phyloP scores from a whole-genome alignment of 768 basidiomycete genomes.

The Termitomyces titanicus region DNA sequence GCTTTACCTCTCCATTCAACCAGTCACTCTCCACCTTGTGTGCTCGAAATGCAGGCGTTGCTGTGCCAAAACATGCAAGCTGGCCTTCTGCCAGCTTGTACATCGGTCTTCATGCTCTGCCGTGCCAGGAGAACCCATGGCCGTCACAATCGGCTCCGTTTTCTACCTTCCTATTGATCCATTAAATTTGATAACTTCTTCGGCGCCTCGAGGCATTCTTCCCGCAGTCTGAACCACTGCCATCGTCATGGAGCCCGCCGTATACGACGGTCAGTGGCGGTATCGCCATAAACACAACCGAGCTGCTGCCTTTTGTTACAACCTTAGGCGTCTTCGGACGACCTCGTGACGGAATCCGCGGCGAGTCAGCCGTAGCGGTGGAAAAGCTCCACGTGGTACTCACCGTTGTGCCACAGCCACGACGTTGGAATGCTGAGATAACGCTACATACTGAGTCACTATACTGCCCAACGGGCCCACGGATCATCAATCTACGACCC shows the following conservation, averaged over 20 bases:
- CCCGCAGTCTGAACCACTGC: background rate
- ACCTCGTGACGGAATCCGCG: too few species aligned
- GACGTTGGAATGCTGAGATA: too few species aligned
- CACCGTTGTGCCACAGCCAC: background rate
- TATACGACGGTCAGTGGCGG: background rate
- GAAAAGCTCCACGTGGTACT: background rate
- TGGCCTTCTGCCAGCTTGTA: too few species aligned
- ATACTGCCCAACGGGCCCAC: too few species aligned
- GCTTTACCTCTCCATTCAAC: background rate
- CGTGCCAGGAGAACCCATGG: background rate
- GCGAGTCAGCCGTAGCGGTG: background rate
- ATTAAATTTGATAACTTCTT: too few species aligned
- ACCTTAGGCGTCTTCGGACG: too few species aligned
- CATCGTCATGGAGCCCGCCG: background rate
- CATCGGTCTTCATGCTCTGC: constrained; percentile 2
- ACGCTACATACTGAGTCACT: too few species aligned
- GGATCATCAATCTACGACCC: too few species aligned
- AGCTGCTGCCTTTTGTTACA: background rate
- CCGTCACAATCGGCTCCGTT: constrained; percentile 4
- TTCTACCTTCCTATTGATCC: background rate
- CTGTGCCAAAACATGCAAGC: too few species aligned
- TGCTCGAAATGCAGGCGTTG: background rate
- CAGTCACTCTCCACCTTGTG: background rate
- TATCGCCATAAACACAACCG: background rate
- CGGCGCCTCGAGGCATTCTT: too few species aligned